Conservation (phyloP, 176 grass and related monocot genomes). For the Elymus sibiricus region DNA sequence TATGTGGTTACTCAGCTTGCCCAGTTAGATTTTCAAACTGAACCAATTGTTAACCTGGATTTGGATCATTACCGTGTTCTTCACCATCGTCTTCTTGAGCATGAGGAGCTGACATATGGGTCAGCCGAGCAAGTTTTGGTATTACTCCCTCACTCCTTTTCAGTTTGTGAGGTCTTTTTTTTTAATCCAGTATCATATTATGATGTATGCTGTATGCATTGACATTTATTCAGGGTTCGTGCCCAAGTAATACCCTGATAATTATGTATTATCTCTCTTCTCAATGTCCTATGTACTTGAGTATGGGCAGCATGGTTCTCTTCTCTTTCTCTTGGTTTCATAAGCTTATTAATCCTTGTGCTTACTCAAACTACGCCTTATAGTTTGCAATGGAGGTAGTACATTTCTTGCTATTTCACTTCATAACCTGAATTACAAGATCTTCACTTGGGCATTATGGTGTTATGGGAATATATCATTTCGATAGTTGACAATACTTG, state of each 20-base stretch:
- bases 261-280: background rate
- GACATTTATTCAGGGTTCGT: too few relatives aligned
- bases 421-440: background rate
- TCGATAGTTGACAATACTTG: background rate
- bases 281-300: background rate
- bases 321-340: background rate
- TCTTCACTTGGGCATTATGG: background rate
- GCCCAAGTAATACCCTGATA: background rate
- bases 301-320: background rate
- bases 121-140: conserved; percentile 82
- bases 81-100: conserved; percentile 91
- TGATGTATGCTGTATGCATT: background rate
- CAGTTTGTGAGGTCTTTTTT: background rate
- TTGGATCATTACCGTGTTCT: conserved; percentile 89
- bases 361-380: background rate
- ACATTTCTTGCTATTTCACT: conserved; percentile 16
- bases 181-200: background rate
- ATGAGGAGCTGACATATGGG: conserved; percentile 83
- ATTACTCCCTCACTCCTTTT: background rate
- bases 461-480: background rate
- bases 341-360: background rate
- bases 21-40: conserved; percentile 67
- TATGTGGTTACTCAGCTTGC: conserved; percentile 79
- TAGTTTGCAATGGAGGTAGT: background rate
- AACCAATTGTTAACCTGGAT: conserved; percentile 93